Evolutionary conservation across 2,329 filamentous ascomycete genomes (phyloP), one percentile per base, ranked within the genome.

Genomic region (Ophiostoma populinum): DNA sequence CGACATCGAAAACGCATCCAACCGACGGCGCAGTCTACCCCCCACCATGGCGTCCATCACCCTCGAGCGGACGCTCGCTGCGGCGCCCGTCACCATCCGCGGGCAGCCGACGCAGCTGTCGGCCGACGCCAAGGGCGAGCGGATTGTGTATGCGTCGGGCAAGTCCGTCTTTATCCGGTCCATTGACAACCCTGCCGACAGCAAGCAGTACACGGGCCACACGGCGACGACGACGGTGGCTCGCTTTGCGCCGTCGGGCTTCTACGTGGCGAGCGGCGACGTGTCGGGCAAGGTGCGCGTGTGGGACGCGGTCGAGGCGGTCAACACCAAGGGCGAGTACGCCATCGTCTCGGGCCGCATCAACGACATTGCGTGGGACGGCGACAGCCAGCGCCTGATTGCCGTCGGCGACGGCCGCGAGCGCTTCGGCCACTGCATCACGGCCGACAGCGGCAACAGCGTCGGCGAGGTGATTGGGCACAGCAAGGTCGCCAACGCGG

Each of bases 361-460:
- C 58, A 92, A 93, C 53, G 90, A 98, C 54, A 73, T 98, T 45
- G 87, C 85, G 1, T 98, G 90, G 86, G 90, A 95, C 50, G 87
- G 86, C 38, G 90, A 98, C 57, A 92, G 81, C 41, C 86, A 94
- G 61, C 78, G 90, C 33, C 78, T 98, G 51, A 94, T 95, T 49
- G 90, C 87, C 4, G 87, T 98, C 5, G 90, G 90, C 29, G 81
- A 95, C 47, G 90, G 90, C 34, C 86, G 87, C 51, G 85, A 95
- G 59, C 72, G 83, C 38, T 94, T 83, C 53, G 87, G 87, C 11
- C 81, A 87, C 55, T 93, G 83, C 61, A 85, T 95, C 52, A 94
- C 83, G 19, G 82, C 81, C 46, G 90, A 95, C 57, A 92, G 82
- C 51, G 90, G 90, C 44, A 98, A 98, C 61, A 86, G 77, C 33